A percentile compares a stretch with the other conserved stretches of the same genome.
Conservation (phyloP, 2,329 filamentous ascomycete genomes). For the Aspergillus terreus region DNA sequence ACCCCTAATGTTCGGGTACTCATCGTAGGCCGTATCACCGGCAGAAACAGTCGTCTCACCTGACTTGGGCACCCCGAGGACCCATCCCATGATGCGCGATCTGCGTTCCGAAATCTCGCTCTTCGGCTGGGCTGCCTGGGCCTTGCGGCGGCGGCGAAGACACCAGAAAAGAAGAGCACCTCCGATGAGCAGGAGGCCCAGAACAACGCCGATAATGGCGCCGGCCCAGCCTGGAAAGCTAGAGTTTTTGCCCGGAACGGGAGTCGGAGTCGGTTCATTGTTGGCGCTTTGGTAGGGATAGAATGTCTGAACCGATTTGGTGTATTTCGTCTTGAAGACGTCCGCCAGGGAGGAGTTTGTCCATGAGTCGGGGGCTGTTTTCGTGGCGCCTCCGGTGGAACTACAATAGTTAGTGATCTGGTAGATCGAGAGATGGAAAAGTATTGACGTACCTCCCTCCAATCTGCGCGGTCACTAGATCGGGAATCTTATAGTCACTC, state of each 20-base stretch:
- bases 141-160: conserved; percentile 12
- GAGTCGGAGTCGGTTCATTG: conserved; percentile 39
- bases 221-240: conserved; percentile 55
- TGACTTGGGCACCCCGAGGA: conserved; percentile 6
- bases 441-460: conserved; percentile 6
- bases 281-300: conserved; percentile 12
- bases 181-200: conserved; percentile 17
- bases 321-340: conserved; percentile 7
- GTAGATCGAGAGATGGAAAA: neutral
- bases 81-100: conserved; percentile 8
- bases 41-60: conserved; percentile 2
- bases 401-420: neutral
- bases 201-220: conserved; percentile 45
- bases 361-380: conserved; percentile 6
- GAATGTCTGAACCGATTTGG: conserved; percentile 4
- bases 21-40: conserved; percentile 9
- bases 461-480: conserved; percentile 6
- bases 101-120: conserved; percentile 1
- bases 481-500: conserved; percentile 10
- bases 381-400: conserved; percentile 5
- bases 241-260: conserved; percentile 9
- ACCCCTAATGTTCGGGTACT: neutral
- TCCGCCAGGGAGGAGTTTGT: conserved; percentile 11
- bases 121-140: neutral
- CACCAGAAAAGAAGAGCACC: conserved; percentile 14